Base-by-base conservation (phyloP, 192 early-diverging fungal species). In the Mortierella claussenii region DNA sequence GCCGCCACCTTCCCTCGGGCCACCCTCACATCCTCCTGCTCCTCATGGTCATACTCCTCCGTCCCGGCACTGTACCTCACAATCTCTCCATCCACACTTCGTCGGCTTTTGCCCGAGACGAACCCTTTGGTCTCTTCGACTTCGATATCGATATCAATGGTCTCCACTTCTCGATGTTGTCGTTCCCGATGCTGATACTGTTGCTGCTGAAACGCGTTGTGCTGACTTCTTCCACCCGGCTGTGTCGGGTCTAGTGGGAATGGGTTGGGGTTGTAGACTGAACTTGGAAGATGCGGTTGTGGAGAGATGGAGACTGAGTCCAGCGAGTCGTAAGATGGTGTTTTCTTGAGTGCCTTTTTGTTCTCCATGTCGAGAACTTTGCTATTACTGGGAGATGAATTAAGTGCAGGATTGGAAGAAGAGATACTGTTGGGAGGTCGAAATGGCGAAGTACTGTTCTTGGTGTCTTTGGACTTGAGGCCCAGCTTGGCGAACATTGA, bases 161-260 rank as follows among this genome's bases (percentile, higher is more conserved):
- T 33, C 27, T 75, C 70, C 0, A 37, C 34, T n/a, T 75, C 63
- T 20, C 43, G 51, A 10, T 26, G 42, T 26, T 71, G 28, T 20
- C 43, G 51, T 6, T 26, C 43, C 30, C 63, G 28, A 1, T 24
- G 33, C 2, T 20, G 26, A 5, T 63, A 26, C 3, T 55, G 46
- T 8, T 51, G 55, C 23, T 30, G 11, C 17, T 40, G 30, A 44
- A 67, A 76, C 8, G 15, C 50, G 40, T 76, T 65, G 7, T 40
- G 18, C 1, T 59, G 64, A 45, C 59, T 76, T 20, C 60, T 11
- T 2, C 73, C 73, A 17, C 36, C 73, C 0, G 73, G 64, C 15
- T 66, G 64, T 23, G 59, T 51, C 7, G 73, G 73, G 33, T 76
- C 73, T 9, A 76, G 26, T 0, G 73, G 73, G 46, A 76, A 76